These are phyloP conservation scores for Spizellomyces sp. DNA, from an alignment of 192 early-diverging fungal species.

Conservation along the genomic window DNA sequence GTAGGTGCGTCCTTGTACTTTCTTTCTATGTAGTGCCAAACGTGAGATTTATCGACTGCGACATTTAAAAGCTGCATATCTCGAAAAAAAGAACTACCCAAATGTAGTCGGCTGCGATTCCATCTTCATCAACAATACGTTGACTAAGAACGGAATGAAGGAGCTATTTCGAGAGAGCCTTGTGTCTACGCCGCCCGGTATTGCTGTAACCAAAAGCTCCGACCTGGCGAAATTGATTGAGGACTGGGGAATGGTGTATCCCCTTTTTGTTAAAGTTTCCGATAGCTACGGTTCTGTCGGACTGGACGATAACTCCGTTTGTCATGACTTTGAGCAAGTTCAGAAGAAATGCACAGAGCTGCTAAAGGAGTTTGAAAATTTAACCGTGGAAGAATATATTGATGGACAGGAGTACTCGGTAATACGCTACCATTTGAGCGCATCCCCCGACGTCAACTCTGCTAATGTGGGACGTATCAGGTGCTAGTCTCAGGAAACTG, in stretches of 20 bases:
- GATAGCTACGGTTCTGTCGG: constrained; percentile 43
- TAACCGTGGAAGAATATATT: constrained; percentile 44
- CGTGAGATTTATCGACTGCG: too few relatives aligned
- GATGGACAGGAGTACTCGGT: constrained; percentile 47
- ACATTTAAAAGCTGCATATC: constrained; percentile 30
- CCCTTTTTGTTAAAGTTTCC: constrained; percentile 41
- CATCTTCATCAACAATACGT: constrained; percentile 44
- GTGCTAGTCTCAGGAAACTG: constrained; percentile 44
- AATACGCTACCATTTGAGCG: neutral
- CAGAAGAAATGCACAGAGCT: constrained; percentile 23
- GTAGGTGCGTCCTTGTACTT: constrained; percentile 22
- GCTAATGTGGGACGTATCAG: constrained; percentile 6
- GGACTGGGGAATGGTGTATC: constrained; percentile 41
- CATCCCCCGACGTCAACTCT: neutral
- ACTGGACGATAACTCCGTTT: constrained; percentile 39
- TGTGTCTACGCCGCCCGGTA: constrained; percentile 41
- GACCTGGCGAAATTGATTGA: constrained; percentile 30
- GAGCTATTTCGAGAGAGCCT: constrained; percentile 41
- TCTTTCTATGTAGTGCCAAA: too few relatives aligned
- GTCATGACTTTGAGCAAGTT: constrained; percentile 36
- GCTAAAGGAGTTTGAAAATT: constrained; percentile 35
- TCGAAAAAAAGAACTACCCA: constrained; percentile 33
- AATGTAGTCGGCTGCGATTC: constrained; percentile 47
- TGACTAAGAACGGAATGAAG: constrained; percentile 47
- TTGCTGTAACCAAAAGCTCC: constrained; percentile 26